Percentiles rank a stretch among this genome's conserved stretches.
phyloP scores from a whole-genome alignment of 371 early-diverging fungal genomes.

The Rhizoclosmatium hyalinum region DNA sequence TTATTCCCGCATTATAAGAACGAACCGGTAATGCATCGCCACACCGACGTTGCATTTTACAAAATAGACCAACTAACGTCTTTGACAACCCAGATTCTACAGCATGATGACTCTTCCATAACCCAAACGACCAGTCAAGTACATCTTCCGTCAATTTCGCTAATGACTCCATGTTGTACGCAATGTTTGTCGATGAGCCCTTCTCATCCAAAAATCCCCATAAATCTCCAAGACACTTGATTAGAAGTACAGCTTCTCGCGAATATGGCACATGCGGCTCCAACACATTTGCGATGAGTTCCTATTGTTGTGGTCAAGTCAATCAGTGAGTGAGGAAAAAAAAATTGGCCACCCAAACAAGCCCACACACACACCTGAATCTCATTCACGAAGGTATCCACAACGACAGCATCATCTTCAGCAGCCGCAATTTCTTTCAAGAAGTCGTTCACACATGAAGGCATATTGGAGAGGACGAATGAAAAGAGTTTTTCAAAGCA shows the following conservation, averaged over 20 bases:
- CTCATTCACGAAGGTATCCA: constrained; percentile 5
- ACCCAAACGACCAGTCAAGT: not conserved
- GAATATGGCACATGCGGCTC: not conserved
- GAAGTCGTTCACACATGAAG: not conserved
- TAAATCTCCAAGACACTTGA: constrained; percentile 4
- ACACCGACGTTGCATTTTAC: constrained; percentile 1
- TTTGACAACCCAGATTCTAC: not conserved
- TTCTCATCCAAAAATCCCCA: constrained; percentile 5
- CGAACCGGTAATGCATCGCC: not conserved
- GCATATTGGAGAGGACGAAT: constrained; percentile 2
- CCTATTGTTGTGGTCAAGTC: not conserved
- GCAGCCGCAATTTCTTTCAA: not conserved
- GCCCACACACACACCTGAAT: not conserved
- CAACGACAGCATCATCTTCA: not conserved
- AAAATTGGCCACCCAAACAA: not conserved
- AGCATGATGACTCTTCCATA: not conserved
- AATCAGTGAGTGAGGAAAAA: not conserved
- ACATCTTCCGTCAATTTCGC: not conserved
- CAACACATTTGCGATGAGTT: constrained; percentile 13
- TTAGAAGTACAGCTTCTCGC: constrained; percentile 1
- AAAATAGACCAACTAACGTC: constrained; percentile 6
- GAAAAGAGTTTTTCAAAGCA: constrained; percentile 23
- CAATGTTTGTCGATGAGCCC: not conserved
- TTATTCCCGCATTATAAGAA: not conserved
- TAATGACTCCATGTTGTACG: not conserved